Percentiles rank a stretch among this genome's conserved stretches.
Evolutionary conservation across 2,329 filamentous ascomycete species (phyloP).

Genomic region (Xylariaceae sp.): DNA sequence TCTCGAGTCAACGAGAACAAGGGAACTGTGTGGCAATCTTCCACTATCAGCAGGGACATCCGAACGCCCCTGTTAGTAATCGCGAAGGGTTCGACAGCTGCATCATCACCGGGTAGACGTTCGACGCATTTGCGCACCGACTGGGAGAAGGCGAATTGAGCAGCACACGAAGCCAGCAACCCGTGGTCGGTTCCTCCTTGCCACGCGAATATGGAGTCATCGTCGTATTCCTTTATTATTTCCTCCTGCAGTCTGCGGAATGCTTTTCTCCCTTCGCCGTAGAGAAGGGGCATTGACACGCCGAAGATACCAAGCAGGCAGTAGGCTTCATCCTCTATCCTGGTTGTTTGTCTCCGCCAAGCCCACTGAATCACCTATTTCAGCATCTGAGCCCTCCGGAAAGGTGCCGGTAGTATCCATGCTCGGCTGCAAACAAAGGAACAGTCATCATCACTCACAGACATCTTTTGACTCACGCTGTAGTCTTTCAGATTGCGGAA

Average conservation of each 20-base stretch:
- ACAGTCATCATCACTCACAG: neutral
- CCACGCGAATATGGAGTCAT: conserved; percentile 27
- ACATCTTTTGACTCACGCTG: conserved; percentile 9
- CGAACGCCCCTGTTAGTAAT: conserved; percentile 4
- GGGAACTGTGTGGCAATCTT: neutral
- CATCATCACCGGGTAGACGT: neutral
- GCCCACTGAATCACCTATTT: conserved; percentile 10
- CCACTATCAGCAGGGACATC: conserved; percentile 2
- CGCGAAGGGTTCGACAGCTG: neutral
- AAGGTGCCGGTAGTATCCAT: neutral
- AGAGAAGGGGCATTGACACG: conserved; percentile 5
- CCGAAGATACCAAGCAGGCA: conserved; percentile 7
- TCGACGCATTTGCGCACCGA: neutral
- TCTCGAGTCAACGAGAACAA: neutral
- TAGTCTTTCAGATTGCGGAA: conserved; percentile 7
- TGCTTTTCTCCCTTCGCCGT: conserved; percentile 26
- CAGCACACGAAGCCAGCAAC: conserved; percentile 8
- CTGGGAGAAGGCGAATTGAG: conserved; percentile 7
- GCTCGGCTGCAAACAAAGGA: neutral
- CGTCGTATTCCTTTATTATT: conserved; percentile 17
- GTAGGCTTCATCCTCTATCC: conserved; percentile 10
- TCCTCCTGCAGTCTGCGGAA: conserved; percentile 26
- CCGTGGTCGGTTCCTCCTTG: conserved; percentile 5
- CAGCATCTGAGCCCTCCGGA: conserved; percentile 1
- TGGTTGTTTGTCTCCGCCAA: neutral